Evolutionary conservation across 768 basidiomycete species (phyloP), one percentile per base, ranked within the genome.

Genomic region (Cystofilobasidium bisporidii): DNA sequence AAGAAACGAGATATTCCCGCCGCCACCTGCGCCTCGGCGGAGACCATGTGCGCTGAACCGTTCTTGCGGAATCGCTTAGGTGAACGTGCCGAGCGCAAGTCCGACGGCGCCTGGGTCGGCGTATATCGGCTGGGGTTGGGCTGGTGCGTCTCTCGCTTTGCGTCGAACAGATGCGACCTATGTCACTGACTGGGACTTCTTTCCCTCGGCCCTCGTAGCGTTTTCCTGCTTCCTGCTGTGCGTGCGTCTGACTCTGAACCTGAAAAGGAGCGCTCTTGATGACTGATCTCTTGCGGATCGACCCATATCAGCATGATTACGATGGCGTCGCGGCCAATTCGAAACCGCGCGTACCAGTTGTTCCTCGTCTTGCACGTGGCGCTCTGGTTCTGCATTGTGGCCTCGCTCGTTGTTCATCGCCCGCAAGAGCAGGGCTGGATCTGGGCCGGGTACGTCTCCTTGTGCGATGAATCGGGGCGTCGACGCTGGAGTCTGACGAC

Each of bases 81-180:
- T 59, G 40, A 70, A 70, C 50, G 53, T 65, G 1, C 69, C 69
- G 0, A 61, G 64, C 50, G 40, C 64, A 8, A 38, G 60, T 28
- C 53, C 64, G 5, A 59, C 45, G 2, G 53, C 47, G 22, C 36
- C 50, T 18, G 69, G 41, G 5, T 48, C 47, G 1, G 38, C 47
- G 3, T 70, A 70, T 41, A 70, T 70, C 64, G 62, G 55, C 18
- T 70, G 69, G 69, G 69, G 69, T 9, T 70, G 69, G 69, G 53
- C n/a, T 8, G 53, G 53, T 56, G 28, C 26, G 53, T n/a, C n/a
- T n/a, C n/a, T n/a, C n/a, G n/a, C n/a, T n/a, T n/a, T n/a, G n/a
- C n/a, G n/a, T n/a, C n/a, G n/a, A n/a, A n/a, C n/a, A n/a, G n/a
- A n/a, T n/a, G n/a, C n/a, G n/a, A n/a, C n/a, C n/a, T n/a, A n/a